These are phyloP conservation scores for Lachnellula hyalina DNA, from an alignment of 2,329 filamentous ascomycete species.

Conservation along the genomic window DNA sequence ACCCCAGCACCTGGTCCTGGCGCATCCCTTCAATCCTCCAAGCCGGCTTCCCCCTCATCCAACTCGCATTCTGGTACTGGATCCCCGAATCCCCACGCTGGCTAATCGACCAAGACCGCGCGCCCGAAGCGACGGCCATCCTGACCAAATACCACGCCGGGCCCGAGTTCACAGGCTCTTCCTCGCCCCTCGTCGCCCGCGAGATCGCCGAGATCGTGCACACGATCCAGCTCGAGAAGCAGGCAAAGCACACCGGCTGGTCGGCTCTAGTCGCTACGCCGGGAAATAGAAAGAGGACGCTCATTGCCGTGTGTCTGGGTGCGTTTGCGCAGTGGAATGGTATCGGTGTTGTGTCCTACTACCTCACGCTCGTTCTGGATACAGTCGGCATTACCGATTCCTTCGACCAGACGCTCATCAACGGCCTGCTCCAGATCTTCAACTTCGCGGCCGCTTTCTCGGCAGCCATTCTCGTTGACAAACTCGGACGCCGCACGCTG, in stretches of 20 bases:
- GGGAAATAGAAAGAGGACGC: constrained; percentile 6
- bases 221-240: not conserved
- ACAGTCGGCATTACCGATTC: constrained; percentile 19
- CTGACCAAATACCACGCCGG: constrained; percentile 40
- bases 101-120: constrained; percentile 31
- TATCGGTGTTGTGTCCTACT: constrained; percentile 30
- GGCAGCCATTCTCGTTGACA: constrained; percentile 38
- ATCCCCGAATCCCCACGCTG: constrained; percentile 33
- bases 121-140: constrained; percentile 29
- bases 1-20: constrained; percentile 17
- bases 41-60: constrained; percentile 1
- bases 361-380: constrained; percentile 30
- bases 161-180: constrained; percentile 29
- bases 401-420: constrained; percentile 25
- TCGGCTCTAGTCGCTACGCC: not conserved
- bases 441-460: constrained; percentile 15
- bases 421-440: constrained; percentile 22
- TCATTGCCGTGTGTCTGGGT: constrained; percentile 5
- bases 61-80: constrained; percentile 18
- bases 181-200: constrained; percentile 25
- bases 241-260: not conserved
- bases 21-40: constrained; percentile 20
- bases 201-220: constrained; percentile 9
- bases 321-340: constrained; percentile 8
- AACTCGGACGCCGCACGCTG: constrained; percentile 32